Conservation (phyloP, 106 monocot species). For the Allium cepa region DNA sequence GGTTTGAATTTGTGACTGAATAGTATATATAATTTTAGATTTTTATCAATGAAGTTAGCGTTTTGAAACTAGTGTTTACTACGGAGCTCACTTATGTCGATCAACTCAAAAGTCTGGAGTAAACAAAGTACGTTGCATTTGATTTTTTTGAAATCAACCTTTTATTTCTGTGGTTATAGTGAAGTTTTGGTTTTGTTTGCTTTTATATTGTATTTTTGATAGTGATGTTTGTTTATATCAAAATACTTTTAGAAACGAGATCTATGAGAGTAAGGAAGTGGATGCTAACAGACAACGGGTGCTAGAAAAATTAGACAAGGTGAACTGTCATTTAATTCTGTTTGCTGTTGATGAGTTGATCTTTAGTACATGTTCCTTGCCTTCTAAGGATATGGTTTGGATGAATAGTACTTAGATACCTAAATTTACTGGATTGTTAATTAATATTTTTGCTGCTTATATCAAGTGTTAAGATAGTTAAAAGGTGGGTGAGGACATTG, state of each 20-base stretch:
- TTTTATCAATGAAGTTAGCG: no score
- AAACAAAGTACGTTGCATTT: no score
- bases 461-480: constrained; percentile 60
- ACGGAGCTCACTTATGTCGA: no score
- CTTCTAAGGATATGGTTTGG: neutral
- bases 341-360: neutral
- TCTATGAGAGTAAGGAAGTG: constrained; percentile 75
- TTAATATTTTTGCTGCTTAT: neutral
- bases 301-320: constrained; percentile 64
- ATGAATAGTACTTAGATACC: neutral
- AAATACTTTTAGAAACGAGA: constrained; percentile 65
- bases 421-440: neutral
- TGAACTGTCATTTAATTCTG: constrained; percentile 11
- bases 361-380: no score
- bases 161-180: no score
- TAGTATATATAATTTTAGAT: no score
- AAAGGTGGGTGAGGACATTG: constrained; percentile 88
- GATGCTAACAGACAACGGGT: constrained; percentile 57
- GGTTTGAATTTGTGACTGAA: no score
- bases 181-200: no score
- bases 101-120: no score
- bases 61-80: no score
- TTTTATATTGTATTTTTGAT: neutral
- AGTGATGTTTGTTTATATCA: neutral
- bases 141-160: no score